These are phyloP conservation scores for Domatiomyces catenatus DNA, from an alignment of 2,329 filamentous ascomycete genomes.

Conservation along the genomic window DNA sequence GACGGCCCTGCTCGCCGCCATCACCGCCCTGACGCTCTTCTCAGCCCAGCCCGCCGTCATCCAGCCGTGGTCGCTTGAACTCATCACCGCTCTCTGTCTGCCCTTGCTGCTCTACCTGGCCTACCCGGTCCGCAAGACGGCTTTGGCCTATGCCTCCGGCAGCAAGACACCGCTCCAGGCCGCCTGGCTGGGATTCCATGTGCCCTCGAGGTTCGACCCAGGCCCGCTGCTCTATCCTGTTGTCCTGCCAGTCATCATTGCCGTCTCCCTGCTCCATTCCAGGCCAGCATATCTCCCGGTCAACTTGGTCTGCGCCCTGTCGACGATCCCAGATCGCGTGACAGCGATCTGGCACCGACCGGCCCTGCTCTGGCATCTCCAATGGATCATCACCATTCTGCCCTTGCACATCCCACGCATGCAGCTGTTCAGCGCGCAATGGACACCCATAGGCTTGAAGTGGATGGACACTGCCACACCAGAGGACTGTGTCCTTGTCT, in stretches of 20 bases:
- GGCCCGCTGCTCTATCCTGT: slow-evolving; percentile 81
- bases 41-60: neutral
- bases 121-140: slow-evolving; percentile 11
- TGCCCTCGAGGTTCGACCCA: slow-evolving; percentile 74
- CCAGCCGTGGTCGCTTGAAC: slow-evolving; percentile 1
- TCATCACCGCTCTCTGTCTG: slow-evolving; percentile 7
- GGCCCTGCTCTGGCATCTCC: slow-evolving; percentile 45
- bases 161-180: slow-evolving; percentile 5
- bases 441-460: neutral
- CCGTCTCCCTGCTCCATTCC: slow-evolving; percentile 53
- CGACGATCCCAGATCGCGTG: slow-evolving; percentile 57
- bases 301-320: slow-evolving; percentile 68
- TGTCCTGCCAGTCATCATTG: slow-evolving; percentile 58
- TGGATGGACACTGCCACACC: slow-evolving; percentile 26
- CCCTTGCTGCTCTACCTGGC: slow-evolving; percentile 9
- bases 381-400: slow-evolving; percentile 63
- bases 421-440: neutral
- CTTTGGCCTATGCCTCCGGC: slow-evolving; percentile 4
- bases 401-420: slow-evolving; percentile 35
- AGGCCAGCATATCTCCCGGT: slow-evolving; percentile 51
- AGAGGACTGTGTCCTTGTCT: slow-evolving; percentile 52
- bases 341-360: slow-evolving; percentile 46
- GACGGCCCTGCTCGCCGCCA: slow-evolving; percentile 37
- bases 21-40: slow-evolving; percentile 23
- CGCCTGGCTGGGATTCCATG: slow-evolving; percentile 28